Evolutionary conservation across 2,329 filamentous ascomycete species (phyloP).

Genomic region (Paraconiothyrium sp.): DNA sequence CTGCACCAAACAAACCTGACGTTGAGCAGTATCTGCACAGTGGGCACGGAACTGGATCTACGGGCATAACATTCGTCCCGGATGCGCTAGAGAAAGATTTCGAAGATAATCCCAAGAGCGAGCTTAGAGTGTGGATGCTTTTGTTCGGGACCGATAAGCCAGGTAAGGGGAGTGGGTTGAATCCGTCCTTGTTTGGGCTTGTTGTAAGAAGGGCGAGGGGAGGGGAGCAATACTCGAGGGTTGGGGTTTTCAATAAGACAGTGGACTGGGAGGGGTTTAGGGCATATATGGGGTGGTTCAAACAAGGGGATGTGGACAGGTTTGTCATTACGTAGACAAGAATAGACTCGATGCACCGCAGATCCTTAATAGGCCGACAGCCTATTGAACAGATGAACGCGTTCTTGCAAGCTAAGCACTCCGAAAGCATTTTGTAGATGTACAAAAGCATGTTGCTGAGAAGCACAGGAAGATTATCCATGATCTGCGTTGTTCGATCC

Average conservation of each 20-base stretch:
- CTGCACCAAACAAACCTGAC: not conserved
- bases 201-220: not conserved
- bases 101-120: not conserved
- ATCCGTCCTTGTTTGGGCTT: conserved; percentile 2
- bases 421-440: no score
- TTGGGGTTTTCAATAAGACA: conserved; percentile 5
- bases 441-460: no score
- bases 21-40: not conserved
- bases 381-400: no score
- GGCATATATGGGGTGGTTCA: conserved; percentile 3
- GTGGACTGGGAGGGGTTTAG: not conserved
- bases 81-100: conserved; percentile 11
- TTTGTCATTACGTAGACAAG: not conserved
- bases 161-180: not conserved
- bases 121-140: not conserved
- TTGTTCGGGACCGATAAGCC: not conserved
- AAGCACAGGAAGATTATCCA: no score
- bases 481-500: no score
- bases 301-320: not conserved
- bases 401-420: no score
- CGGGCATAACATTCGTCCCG: not conserved
- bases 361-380: no score
- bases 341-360: no score
- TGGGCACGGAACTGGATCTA: not conserved
- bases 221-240: not conserved